phyloP scores from a whole-genome alignment of 73 alveolate species.

The Symbiodinium pilosum region DNA sequence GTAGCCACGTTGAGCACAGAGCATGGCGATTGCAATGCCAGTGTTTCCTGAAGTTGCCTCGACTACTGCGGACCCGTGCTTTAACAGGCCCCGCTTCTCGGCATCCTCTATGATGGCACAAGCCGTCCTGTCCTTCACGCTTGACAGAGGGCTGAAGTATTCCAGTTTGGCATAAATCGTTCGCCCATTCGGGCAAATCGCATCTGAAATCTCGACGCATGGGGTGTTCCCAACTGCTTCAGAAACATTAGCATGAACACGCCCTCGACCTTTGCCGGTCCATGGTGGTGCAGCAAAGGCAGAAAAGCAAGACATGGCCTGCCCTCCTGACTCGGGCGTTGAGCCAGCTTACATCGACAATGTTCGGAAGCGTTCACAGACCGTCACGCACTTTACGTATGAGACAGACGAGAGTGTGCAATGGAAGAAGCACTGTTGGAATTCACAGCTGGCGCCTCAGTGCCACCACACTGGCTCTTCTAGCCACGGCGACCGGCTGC shows the following conservation, averaged over 20 bases:
- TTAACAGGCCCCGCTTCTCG: neutral
- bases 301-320: neutral
- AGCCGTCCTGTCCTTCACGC: constrained; percentile 26
- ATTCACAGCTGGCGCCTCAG: constrained; percentile 39
- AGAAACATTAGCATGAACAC: neutral
- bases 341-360: too few species aligned
- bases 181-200: neutral
- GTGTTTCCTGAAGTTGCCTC: constrained; percentile 36
- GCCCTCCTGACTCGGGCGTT: too few species aligned
- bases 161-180: constrained; percentile 31
- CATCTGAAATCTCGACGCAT: neutral
- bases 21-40: constrained; percentile 61
- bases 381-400: too few species aligned
- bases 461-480: constrained; percentile 72
- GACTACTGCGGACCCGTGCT: constrained; percentile 21
- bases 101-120: constrained; percentile 40
- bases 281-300: neutral
- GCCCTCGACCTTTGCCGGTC: constrained; percentile 12
- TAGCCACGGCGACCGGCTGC: constrained; percentile 70
- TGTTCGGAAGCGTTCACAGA: too few species aligned
- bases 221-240: constrained; percentile 42
- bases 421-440: neutral
- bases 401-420: too few species aligned
- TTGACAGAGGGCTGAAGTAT: constrained; percentile 11
- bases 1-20: constrained; percentile 88